Evolutionary conservation across 148 eudicot species (phyloP), one percentile per base, ranked within the genome.

Genomic region (Linanthus parryae): DNA sequence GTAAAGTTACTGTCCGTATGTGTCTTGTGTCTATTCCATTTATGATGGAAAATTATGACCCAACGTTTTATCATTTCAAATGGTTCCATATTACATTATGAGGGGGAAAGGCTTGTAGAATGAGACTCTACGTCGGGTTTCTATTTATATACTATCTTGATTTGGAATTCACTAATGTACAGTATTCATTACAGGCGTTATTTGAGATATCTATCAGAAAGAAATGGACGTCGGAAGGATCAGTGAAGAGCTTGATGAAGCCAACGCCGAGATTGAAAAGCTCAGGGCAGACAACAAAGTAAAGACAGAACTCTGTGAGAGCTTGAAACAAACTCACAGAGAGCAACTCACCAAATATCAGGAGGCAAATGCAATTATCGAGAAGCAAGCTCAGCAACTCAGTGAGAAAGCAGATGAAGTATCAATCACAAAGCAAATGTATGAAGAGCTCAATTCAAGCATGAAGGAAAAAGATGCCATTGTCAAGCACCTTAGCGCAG

Each of bases 161-260:
- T 22, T 21, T 33, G 27, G 51, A 15, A 9, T 8, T 12, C 28
- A 12, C 25, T 24, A 26, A 25, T 12, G 41, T 52, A 23, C 59
- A 36, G 49, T 23, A 11, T 45, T 11, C 31, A 3, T 10, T 21
- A 27, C 52, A 52, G 42, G 47, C 50, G 34, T 18, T 40, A 30
- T 33, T 33, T 23, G 29, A 44, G 47, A 46, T 20, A 25, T 26
- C 14, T 14, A 7, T 27, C 18, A 39, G 36, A 24, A 36, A 26
- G 49, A 26, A 36, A 22, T 35, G 34, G 43, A 58, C 45, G 84
- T 82, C 86, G 87, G 74, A 16, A 68, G 57, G 56, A 65, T 72
- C 11, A 64, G 51, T 28, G 77, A 82, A 72, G 96, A 81, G 69
- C 50, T 88, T 7, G 87, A 84, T 58, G 82, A 70, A 23, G 89